Percentiles rank a stretch among this genome's conserved stretches.
Conservation (phyloP, 345 rosid genomes). For the Trapa bicornis region DNA sequence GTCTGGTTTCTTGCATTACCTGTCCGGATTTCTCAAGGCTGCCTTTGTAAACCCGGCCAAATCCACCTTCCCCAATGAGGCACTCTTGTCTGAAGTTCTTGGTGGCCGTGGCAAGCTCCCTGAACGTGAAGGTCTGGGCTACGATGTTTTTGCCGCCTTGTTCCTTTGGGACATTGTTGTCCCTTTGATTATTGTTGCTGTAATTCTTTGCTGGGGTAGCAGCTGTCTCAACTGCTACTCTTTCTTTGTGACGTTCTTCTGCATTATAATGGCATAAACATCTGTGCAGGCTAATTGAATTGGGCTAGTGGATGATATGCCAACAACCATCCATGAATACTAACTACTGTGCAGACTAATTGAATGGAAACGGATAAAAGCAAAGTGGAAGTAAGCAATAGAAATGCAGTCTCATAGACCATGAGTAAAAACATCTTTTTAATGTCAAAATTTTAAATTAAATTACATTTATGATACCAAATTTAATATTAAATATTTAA, state of each 20-base stretch:
- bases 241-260: background rate
- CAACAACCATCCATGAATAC: too few relatives aligned
- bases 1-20: constrained; percentile 20
- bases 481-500: too few relatives aligned
- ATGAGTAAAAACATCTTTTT: too few relatives aligned
- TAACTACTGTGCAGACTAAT: too few relatives aligned
- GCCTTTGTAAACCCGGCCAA: constrained; percentile 88
- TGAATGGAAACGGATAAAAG: too few relatives aligned
- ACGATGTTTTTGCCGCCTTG: constrained; percentile 27
- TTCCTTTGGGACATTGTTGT: constrained; percentile 15
- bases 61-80: constrained; percentile 88
- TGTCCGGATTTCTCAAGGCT: constrained; percentile 47
- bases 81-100: constrained; percentile 85
- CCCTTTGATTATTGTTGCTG: constrained; percentile 5
- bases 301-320: too few relatives aligned
- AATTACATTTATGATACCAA: too few relatives aligned
- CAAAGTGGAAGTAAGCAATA: too few relatives aligned
- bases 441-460: too few relatives aligned
- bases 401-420: too few relatives aligned
- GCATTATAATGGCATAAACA: background rate
- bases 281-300: too few relatives aligned
- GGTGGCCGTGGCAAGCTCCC: constrained; percentile 77
- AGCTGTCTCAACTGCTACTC: background rate
- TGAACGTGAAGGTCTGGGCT: constrained; percentile 69
- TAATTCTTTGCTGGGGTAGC: background rate